Evolutionary conservation across 129 eudicot genomes (phyloP).

Genomic region (Helianthus annuus): DNA sequence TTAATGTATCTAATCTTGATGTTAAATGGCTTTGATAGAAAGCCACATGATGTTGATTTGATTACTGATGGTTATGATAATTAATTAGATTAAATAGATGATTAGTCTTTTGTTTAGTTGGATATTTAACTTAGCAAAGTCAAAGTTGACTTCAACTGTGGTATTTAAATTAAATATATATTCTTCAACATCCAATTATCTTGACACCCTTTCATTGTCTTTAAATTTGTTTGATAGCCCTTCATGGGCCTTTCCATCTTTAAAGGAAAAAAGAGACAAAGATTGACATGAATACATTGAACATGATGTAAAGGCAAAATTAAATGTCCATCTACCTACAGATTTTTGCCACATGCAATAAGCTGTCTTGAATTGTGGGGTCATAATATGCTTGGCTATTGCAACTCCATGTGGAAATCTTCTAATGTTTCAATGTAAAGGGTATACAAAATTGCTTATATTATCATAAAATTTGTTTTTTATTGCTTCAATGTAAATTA

Average conservation of each 20-base stretch:
- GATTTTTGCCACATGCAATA: constrained; percentile 30
- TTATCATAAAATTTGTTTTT: not conserved
- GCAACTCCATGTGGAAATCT: constrained; percentile 18
- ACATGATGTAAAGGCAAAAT: constrained; percentile 32
- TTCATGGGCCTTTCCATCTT: constrained; percentile 32
- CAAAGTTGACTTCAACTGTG: constrained; percentile 31
- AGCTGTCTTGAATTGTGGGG: constrained; percentile 27
- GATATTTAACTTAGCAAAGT: constrained; percentile 7
- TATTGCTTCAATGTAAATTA: constrained; percentile 9
- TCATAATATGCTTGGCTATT: constrained; percentile 21
- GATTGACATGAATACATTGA: constrained; percentile 38
- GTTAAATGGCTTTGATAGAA: constrained; percentile 27
- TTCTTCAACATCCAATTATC: constrained; percentile 19
- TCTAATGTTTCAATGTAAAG: constrained; percentile 14
- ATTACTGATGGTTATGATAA: constrained; percentile 16
- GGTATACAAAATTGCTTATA: not conserved
- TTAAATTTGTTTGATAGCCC: constrained; percentile 41
- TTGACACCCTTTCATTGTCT: constrained; percentile 33
- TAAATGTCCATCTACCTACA: constrained; percentile 31
- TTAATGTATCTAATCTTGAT: constrained; percentile 32
- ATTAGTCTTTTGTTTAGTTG: not conserved
- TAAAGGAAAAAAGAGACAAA: constrained; percentile 29
- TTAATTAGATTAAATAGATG: not conserved
- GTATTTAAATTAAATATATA: not conserved
- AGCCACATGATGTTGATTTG: constrained; percentile 27